Conservation (phyloP, 352 stramenopile species). For the Pythium dissotocum region DNA sequence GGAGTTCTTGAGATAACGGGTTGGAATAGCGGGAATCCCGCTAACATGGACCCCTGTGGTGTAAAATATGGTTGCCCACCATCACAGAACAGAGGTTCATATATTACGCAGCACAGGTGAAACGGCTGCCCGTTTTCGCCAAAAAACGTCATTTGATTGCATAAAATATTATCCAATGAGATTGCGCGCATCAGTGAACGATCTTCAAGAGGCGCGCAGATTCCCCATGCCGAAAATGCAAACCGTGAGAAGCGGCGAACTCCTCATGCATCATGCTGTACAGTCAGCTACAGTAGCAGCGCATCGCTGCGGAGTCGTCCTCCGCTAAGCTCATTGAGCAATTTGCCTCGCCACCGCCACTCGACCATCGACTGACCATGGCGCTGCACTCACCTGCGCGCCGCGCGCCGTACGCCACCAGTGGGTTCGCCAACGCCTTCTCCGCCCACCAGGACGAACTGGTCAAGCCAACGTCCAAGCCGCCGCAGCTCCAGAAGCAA, state of each 20-base stretch:
- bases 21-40: not conserved
- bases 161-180: constrained; percentile 14
- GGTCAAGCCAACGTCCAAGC: constrained; percentile 8
- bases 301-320: not conserved
- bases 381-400: constrained; percentile 20
- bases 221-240: constrained; percentile 1
- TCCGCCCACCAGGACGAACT: constrained; percentile 16
- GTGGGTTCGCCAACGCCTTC: constrained; percentile 17
- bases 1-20: constrained; percentile 3
- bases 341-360: constrained; percentile 10
- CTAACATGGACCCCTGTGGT: not conserved
- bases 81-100: not conserved
- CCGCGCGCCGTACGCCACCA: constrained; percentile 10
- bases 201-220: constrained; percentile 25
- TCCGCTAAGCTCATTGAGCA: constrained; percentile 15
- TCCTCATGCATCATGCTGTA: too few species aligned
- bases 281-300: not conserved
- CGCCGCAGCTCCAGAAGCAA: constrained; percentile 15
- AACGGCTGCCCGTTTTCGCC: constrained; percentile 5
- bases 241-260: not conserved
- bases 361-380: constrained; percentile 12
- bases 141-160: not conserved
- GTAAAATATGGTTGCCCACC: too few species aligned
- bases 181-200: not conserved
- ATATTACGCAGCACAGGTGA: not conserved